phyloP scores from a whole-genome alignment of 78 protist genomes.

The Diacronema lutheri region DNA sequence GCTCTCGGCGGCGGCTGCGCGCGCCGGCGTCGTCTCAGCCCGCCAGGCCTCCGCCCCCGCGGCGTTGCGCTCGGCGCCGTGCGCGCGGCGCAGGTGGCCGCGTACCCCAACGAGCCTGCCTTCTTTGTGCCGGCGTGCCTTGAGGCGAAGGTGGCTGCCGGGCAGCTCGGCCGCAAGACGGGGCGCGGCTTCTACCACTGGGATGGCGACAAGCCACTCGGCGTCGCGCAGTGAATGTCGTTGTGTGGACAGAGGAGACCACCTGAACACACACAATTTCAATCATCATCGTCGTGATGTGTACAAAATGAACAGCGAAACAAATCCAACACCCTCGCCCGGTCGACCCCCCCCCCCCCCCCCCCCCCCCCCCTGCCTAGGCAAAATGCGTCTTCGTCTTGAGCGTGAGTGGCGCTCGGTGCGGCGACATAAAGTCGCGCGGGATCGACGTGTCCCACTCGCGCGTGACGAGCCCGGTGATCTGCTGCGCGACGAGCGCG shows the following conservation, averaged over 20 bases:
- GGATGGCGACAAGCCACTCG: neutral
- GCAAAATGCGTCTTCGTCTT: slow-evolving; percentile 26
- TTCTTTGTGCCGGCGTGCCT: neutral
- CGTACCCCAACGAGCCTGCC: neutral
- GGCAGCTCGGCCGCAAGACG: slow-evolving; percentile 29
- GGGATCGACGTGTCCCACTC: neutral
- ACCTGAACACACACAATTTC: no score
- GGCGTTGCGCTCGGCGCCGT: no score
- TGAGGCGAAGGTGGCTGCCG: slow-evolving; percentile 4
- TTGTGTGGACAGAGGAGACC: no score
- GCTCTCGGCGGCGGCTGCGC: no score
- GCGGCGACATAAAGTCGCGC: neutral
- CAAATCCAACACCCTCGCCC: neutral
- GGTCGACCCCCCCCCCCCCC: no score
- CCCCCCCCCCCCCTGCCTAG: neutral
- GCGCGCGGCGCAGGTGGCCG: no score
- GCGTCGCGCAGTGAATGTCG: no score
- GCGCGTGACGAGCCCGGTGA: neutral
- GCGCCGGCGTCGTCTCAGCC: no score
- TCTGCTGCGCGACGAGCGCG: slow-evolving; percentile 16
- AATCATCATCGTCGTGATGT: no score
- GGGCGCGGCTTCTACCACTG: slow-evolving; percentile 16
- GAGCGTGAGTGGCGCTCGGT: slow-evolving; percentile 11
- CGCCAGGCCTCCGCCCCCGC: no score
- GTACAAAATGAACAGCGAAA: no score